Percentiles rank a stretch among this genome's conserved stretches.
These are phyloP conservation scores for Ogataea hybrid DNA, from an alignment of 1,139 yeast species.

Conservation along the genomic window DNA sequence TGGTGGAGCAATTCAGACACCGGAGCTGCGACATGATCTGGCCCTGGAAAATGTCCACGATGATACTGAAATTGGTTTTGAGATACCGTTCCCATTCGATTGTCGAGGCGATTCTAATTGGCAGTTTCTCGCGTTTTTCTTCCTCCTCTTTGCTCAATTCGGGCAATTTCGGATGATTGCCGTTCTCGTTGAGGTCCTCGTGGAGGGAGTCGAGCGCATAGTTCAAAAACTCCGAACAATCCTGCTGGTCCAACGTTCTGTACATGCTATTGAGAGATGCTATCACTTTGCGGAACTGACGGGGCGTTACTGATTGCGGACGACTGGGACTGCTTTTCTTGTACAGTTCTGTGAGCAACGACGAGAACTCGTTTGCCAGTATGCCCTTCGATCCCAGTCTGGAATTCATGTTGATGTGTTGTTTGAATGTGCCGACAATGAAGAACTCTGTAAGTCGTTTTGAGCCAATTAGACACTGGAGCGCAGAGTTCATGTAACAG, in stretches of 20 bases:
- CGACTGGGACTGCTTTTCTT: slow-evolving; percentile 33
- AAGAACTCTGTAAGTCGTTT: slow-evolving; percentile 38
- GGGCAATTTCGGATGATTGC: slow-evolving; percentile 42
- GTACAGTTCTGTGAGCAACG: slow-evolving; percentile 59
- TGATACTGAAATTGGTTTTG: slow-evolving; percentile 77
- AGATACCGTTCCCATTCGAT: slow-evolving; percentile 94
- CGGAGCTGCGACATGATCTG: slow-evolving; percentile 74
- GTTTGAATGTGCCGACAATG: slow-evolving; percentile 56
- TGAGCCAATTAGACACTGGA: slow-evolving; percentile 64
- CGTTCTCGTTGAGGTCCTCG: slow-evolving; percentile 51
- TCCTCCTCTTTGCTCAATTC: slow-evolving; percentile 76
- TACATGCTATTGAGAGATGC: slow-evolving; percentile 30
- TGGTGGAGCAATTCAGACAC: slow-evolving; percentile 71
- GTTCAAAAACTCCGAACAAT: slow-evolving; percentile 71
- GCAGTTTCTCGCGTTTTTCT: slow-evolving; percentile 65
- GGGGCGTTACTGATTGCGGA: slow-evolving; percentile 29
- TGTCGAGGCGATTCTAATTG: slow-evolving; percentile 82
- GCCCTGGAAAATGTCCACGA: slow-evolving; percentile 61
- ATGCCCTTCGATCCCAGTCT: slow-evolving; percentile 82
- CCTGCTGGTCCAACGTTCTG: slow-evolving; percentile 58
- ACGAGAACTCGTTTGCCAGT: slow-evolving; percentile 71
- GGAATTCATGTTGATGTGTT: slow-evolving; percentile 73
- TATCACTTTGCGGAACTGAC: slow-evolving; percentile 27
- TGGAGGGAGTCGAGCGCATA: slow-evolving; percentile 66
- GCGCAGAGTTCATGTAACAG: slow-evolving; percentile 68